Conservation (phyloP, 768 basidiomycete genomes). For the Termitomyces sp. region DNA sequence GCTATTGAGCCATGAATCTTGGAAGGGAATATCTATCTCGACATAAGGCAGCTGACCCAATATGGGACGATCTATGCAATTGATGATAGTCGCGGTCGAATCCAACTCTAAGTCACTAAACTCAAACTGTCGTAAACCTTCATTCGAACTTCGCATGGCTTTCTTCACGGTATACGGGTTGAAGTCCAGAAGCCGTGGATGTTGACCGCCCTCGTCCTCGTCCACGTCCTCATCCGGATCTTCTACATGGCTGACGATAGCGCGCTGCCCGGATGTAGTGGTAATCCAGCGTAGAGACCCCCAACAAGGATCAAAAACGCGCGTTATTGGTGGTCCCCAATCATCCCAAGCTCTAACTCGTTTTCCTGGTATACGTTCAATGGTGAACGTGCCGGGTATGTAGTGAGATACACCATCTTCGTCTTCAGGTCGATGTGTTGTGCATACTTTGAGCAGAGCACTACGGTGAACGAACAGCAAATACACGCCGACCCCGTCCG, state of each 20-base stretch:
- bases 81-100: neutral
- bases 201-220: neutral
- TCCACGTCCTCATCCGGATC: neutral
- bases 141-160: neutral
- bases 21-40: slow-evolving; percentile 2
- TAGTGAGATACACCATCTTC: neutral
- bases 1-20: slow-evolving; percentile 1
- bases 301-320: slow-evolving; percentile 11
- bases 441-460: slow-evolving; percentile 1
- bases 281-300: slow-evolving; percentile 17
- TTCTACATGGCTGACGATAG: slow-evolving; percentile 5
- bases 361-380: neutral
- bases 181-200: slow-evolving; percentile 7
- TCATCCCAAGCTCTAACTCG: slow-evolving; percentile 7
- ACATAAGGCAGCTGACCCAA: slow-evolving; percentile 25
- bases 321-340: slow-evolving; percentile 19
- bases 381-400: neutral
- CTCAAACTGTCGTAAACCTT: neutral
- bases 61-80: slow-evolving; percentile 19
- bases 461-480: slow-evolving; percentile 8
- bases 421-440: neutral
- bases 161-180: neutral
- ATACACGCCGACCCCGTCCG: neutral
- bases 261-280: slow-evolving; percentile 18
- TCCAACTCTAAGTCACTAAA: neutral